These are phyloP conservation scores for Leucosporidium scottii DNA, from an alignment of 768 basidiomycete genomes.

Conservation along the genomic window DNA sequence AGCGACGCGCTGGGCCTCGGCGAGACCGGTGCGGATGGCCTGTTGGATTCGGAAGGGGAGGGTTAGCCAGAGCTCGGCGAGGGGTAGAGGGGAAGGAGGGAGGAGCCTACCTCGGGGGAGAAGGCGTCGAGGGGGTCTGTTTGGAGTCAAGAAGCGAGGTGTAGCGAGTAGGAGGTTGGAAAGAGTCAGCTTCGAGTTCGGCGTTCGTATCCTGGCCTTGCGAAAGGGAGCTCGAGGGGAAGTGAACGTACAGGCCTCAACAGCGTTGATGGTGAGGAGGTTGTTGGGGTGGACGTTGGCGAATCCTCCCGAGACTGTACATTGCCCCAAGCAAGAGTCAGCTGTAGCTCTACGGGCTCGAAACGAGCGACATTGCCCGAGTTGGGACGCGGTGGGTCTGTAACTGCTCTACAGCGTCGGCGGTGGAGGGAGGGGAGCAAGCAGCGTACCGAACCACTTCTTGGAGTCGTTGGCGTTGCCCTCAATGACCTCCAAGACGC, in stretches of 20 bases:
- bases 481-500: constrained; percentile 91
- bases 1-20: constrained; percentile 76
- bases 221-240: background rate
- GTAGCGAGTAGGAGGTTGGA: background rate
- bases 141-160: background rate
- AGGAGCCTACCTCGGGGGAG: constrained; percentile 67
- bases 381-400: background rate
- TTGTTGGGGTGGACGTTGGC: constrained; percentile 98
- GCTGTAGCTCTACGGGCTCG: background rate
- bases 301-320: constrained; percentile 84
- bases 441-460: constrained; percentile 89
- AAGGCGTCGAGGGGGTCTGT: constrained; percentile 67
- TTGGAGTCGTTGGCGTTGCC: constrained; percentile 59
- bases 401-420: background rate
- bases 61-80: constrained; percentile 5
- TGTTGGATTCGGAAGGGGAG: constrained; percentile 40
- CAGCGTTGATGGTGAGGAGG: constrained; percentile 88
- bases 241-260: constrained; percentile 65
- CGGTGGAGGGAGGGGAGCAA: background rate
- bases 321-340: background rate
- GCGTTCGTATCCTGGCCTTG: background rate
- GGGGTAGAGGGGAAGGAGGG: background rate
- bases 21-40: constrained; percentile 83
- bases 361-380: background rate
- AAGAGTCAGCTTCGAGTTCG: background rate